Conservation (phyloP, 2,329 filamentous ascomycete species). For the Colletotrichum orbiculare region DNA sequence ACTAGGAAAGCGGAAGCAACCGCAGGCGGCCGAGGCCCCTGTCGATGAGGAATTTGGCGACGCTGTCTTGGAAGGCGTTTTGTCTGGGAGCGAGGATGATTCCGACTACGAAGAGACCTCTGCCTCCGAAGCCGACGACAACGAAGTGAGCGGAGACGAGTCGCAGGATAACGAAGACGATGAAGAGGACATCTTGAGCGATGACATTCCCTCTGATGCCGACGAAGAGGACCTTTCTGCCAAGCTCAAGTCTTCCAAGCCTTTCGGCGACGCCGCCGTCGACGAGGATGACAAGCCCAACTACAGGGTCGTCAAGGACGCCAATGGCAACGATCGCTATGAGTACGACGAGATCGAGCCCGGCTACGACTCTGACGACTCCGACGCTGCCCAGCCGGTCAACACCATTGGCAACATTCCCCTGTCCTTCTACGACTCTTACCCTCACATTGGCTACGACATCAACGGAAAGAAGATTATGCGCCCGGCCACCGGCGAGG, state of each 20-base stretch:
- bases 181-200: constrained; percentile 51
- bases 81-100: constrained; percentile 68
- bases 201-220: constrained; percentile 55
- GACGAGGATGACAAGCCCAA: constrained; percentile 56
- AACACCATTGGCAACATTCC: constrained; percentile 98
- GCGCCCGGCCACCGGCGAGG: constrained; percentile 93
- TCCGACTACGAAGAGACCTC: constrained; percentile 63
- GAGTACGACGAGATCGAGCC: constrained; percentile 95
- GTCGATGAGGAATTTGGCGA: constrained; percentile 72
- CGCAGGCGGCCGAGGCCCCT: constrained; percentile 63
- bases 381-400: constrained; percentile 78
- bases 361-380: constrained; percentile 95
- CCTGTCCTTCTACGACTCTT: constrained; percentile 94
- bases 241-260: constrained; percentile 42
- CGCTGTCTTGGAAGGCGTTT: constrained; percentile 64
- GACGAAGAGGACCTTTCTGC: constrained; percentile 50
- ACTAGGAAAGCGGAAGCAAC: constrained; percentile 74
- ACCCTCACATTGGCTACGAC: constrained; percentile 98
- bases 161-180: constrained; percentile 52
- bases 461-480: constrained; percentile 99
- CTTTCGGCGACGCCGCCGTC: constrained; percentile 42
- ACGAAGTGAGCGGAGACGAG: constrained; percentile 53
- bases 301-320: constrained; percentile 76
- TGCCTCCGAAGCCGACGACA: constrained; percentile 43
- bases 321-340: constrained; percentile 90